These are phyloP conservation scores for Rubia peregrina DNA, from an alignment of 305 asterid species.

Conservation along the genomic window DNA sequence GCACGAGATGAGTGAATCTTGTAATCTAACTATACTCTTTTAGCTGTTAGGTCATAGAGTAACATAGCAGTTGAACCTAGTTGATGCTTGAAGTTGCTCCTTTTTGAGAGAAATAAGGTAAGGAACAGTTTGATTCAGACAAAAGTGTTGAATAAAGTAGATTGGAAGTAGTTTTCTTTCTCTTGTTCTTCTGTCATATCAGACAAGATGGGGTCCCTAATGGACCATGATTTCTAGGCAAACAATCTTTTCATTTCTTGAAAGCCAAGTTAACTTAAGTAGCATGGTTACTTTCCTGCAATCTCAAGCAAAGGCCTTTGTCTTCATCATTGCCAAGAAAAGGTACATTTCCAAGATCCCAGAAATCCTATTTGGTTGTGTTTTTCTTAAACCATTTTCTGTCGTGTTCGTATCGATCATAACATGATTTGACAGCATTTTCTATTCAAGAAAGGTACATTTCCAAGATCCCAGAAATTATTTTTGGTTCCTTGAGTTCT, in stretches of 20 bases:
- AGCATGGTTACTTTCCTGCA: slow-evolving; percentile 58
- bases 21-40: slow-evolving; percentile 7
- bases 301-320: slow-evolving; percentile 41
- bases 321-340: slow-evolving; percentile 12
- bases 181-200: not conserved
- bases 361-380: not conserved
- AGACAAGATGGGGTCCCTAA: slow-evolving; percentile 14
- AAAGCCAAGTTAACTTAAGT: slow-evolving; percentile 46
- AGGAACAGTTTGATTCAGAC: not conserved
- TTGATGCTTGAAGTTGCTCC: not conserved
- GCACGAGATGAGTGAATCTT: not conserved
- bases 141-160: not conserved
- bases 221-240: slow-evolving; percentile 15
- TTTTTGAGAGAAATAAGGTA: slow-evolving; percentile 3
- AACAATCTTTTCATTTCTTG: slow-evolving; percentile 46
- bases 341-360: not conserved
- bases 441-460: not conserved
- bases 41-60: slow-evolving; percentile 10
- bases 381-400: not conserved
- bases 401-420: too few species aligned
- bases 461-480: not conserved
- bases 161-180: slow-evolving; percentile 1
- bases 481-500: not conserved
- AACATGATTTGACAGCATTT: not conserved
- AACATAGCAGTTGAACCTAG: not conserved